These are phyloP conservation scores for Rhododendron vialii DNA, from an alignment of 148 eudicot species.

Conservation along the genomic window DNA sequence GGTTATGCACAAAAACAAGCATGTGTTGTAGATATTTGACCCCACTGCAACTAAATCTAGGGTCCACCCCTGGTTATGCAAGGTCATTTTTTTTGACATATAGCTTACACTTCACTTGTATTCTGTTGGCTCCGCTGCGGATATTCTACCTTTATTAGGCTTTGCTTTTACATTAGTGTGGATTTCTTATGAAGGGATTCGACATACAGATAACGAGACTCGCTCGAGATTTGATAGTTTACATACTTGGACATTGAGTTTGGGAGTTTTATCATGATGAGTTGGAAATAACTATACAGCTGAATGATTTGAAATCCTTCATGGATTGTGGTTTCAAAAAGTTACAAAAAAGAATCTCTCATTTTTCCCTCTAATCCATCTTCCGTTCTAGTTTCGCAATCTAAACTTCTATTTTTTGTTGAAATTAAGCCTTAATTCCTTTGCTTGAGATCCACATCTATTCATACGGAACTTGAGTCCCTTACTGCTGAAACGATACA, in stretches of 20 bases:
- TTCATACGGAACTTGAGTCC: not conserved
- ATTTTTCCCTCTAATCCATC: not conserved
- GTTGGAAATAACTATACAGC: not conserved
- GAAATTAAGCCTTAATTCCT: not conserved
- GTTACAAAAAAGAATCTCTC: not conserved
- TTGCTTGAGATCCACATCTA: not conserved
- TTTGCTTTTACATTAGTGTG: not conserved
- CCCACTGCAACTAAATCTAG: too few relatives aligned
- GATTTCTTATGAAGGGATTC: not conserved
- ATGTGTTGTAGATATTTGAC: too few relatives aligned
- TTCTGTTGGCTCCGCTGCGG: not conserved
- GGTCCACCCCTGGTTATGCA: too few relatives aligned
- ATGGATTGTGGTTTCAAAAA: not conserved
- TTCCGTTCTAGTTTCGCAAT: not conserved
- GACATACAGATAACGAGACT: not conserved
- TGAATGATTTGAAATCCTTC: not conserved
- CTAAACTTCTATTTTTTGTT: not conserved
- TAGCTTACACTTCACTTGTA: not conserved
- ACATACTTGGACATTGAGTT: not conserved
- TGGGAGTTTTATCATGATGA: not conserved
- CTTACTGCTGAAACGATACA: not conserved
- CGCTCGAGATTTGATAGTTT: not conserved
- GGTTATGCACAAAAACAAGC: too few relatives aligned
- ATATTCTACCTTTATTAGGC: not conserved
- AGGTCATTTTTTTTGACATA: not conserved